Conservation (phyloP, 2,329 filamentous ascomycete genomes). For the Capronia epimyces region DNA sequence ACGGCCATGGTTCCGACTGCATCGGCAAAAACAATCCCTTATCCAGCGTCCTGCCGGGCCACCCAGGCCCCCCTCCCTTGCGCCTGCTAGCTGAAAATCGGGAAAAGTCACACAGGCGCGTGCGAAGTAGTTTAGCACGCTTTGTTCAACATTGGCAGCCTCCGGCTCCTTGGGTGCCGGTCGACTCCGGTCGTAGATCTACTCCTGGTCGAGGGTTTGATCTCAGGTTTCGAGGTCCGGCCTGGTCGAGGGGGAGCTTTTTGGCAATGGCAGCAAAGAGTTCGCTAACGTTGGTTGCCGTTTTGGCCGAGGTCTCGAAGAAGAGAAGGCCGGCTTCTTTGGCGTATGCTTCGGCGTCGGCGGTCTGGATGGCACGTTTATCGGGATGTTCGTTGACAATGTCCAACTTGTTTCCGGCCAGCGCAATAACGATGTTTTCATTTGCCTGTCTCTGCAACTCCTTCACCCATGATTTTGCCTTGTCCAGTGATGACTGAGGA, state of each 20-base stretch:
- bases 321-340: constrained; percentile 89
- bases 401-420: constrained; percentile 97
- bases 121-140: not conserved
- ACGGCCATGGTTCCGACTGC: not conserved
- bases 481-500: constrained; percentile 82
- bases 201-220: constrained; percentile 59
- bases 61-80: constrained; percentile 2
- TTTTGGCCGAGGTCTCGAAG: constrained; percentile 98
- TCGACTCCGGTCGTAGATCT: constrained; percentile 59
- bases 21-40: constrained; percentile 14
- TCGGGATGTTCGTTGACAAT: constrained; percentile 89
- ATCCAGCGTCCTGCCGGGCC: constrained; percentile 18
- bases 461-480: constrained; percentile 99
- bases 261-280: constrained; percentile 96
- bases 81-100: constrained; percentile 22
- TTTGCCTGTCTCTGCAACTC: constrained; percentile 97
- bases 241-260: constrained; percentile 94
- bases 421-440: constrained; percentile 98
- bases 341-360: constrained; percentile 92
- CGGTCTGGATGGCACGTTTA: constrained; percentile 83
- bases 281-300: constrained; percentile 89
- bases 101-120: not conserved
- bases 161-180: constrained; percentile 54
- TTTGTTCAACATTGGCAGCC: constrained; percentile 59
- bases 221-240: constrained; percentile 79